These are phyloP conservation scores for Boletus eberwhitei DNA, from an alignment of 768 basidiomycete genomes.

Conservation along the genomic window DNA sequence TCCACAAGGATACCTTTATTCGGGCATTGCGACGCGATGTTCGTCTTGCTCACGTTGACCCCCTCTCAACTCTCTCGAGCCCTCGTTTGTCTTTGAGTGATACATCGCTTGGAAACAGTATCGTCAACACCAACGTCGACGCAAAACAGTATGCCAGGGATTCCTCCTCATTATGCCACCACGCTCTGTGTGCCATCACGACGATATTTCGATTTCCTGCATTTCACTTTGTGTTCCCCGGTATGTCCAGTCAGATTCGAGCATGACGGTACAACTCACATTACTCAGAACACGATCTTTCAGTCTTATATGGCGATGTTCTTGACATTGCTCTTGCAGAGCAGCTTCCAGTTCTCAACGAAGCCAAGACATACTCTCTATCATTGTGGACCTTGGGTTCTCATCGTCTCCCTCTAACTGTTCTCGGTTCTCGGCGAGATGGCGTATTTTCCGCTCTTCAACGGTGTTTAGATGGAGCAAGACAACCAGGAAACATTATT, in stretches of 20 bases:
- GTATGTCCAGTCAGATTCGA: conserved; percentile 36
- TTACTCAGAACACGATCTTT: conserved; percentile 41
- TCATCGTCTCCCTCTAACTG: conserved; percentile 43
- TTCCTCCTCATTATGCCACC: conserved; percentile 46
- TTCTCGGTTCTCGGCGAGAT: conserved; percentile 33
- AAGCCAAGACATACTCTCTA: conserved; percentile 44
- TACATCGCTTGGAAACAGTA: neutral
- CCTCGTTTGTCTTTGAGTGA: conserved; percentile 4
- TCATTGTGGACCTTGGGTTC: conserved; percentile 49
- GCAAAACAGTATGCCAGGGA: conserved; percentile 41
- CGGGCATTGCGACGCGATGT: conserved; percentile 53
- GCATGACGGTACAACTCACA: neutral
- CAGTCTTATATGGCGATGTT: conserved; percentile 42
- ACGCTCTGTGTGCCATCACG: conserved; percentile 50
- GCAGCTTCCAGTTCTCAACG: conserved; percentile 36
- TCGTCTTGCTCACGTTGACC: conserved; percentile 37
- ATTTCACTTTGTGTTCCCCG: conserved; percentile 44
- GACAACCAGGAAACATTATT: conserved; percentile 10
- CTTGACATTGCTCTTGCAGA: conserved; percentile 39
- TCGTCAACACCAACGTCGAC: conserved; percentile 27
- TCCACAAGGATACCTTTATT: conserved; percentile 34
- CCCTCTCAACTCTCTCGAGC: conserved; percentile 22
- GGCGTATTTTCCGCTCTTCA: conserved; percentile 37
- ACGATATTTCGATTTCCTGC: conserved; percentile 47
- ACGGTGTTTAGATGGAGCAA: conserved; percentile 33